Evolutionary conservation across 345 rosid species (phyloP).

Genomic region (Citrus australasica): DNA sequence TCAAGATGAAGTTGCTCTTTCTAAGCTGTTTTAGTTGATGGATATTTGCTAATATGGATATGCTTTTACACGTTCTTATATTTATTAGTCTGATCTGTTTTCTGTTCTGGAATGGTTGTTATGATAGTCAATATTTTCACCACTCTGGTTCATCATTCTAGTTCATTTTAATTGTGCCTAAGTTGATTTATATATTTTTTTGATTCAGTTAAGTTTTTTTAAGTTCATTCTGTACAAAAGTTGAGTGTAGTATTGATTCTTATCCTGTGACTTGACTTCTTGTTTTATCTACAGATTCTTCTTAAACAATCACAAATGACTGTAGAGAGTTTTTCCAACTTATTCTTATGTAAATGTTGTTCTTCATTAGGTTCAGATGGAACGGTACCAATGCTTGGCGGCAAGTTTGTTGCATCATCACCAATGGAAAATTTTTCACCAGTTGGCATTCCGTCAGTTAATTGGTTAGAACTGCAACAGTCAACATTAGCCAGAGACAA

Average conservation of each 20-base stretch:
- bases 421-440: slow-evolving; percentile 27
- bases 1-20: not conserved
- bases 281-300: not conserved
- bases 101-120: not conserved
- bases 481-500: slow-evolving; percentile 25
- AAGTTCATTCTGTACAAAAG: not conserved
- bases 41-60: not conserved
- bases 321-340: not conserved
- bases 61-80: not conserved
- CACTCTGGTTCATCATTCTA: not conserved
- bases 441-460: slow-evolving; percentile 11
- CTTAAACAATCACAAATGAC: not conserved
- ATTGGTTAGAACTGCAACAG: slow-evolving; percentile 23
- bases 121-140: not conserved
- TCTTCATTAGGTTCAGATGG: slow-evolving; percentile 24
- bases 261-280: not conserved
- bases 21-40: not conserved
- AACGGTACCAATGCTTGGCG: slow-evolving; percentile 16
- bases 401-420: slow-evolving; percentile 36
- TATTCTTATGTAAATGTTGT: slow-evolving; percentile 6
- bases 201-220: not conserved
- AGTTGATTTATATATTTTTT: not conserved
- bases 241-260: not conserved
- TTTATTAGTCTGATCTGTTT: not conserved
- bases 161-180: not conserved